phyloP scores from a whole-genome alignment of 1,139 yeast genomes.

The Geotrichum klebahnii region DNA sequence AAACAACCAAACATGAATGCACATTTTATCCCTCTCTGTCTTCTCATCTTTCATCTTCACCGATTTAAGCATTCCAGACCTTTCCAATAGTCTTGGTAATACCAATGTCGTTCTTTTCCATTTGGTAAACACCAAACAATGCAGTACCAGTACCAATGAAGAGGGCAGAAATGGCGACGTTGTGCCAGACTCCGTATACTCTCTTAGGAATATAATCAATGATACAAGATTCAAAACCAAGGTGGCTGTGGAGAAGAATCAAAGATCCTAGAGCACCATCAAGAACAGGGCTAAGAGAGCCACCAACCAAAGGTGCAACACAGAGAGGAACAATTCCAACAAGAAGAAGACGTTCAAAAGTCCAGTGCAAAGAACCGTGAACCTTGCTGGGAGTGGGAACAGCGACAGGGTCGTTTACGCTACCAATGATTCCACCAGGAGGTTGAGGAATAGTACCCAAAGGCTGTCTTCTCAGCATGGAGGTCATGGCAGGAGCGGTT shows the following conservation, averaged over 20 bases:
- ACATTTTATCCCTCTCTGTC: neutral
- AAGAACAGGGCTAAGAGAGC: constrained; percentile 57
- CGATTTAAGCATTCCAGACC: constrained; percentile 42
- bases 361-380: constrained; percentile 90
- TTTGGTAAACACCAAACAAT: constrained; percentile 61
- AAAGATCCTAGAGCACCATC: constrained; percentile 66
- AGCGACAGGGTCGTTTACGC: constrained; percentile 75
- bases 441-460: constrained; percentile 44
- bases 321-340: constrained; percentile 70
- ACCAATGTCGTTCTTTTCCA: constrained; percentile 61
- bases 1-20: constrained; percentile 11
- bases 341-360: constrained; percentile 68
- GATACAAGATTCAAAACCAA: constrained; percentile 82
- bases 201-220: constrained; percentile 84
- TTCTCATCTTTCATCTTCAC: neutral
- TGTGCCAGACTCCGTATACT: constrained; percentile 71
- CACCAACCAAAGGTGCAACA: constrained; percentile 66
- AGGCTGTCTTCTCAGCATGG: constrained; percentile 42
- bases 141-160: constrained; percentile 57
- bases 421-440: constrained; percentile 49
- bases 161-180: constrained; percentile 52
- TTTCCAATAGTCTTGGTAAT: constrained; percentile 41
- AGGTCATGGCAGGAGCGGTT: constrained; percentile 13
- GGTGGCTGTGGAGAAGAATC: constrained; percentile 67
- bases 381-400: constrained; percentile 56